Conservation (phyloP, 129 eudicot genomes). For the Flaveria sonorensis region DNA sequence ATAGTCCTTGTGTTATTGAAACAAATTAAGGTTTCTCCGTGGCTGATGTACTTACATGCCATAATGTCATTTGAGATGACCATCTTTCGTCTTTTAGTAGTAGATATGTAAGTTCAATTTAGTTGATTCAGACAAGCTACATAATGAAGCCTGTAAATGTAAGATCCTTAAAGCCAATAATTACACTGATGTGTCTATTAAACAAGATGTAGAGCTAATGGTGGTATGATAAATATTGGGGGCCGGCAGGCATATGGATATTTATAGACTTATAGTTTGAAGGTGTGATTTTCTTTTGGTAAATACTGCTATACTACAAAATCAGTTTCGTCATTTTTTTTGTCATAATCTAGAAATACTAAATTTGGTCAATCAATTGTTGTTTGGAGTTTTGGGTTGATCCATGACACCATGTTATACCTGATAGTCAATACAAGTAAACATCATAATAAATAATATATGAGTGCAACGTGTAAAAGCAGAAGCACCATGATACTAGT, state of each 20-base stretch:
- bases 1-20: constrained; percentile 2
- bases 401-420: constrained; percentile 4
- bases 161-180: constrained; percentile 6
- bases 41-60: constrained; percentile 21
- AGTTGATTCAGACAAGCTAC: constrained; percentile 14
- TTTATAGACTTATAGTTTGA: constrained; percentile 5
- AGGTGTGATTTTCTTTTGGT: not conserved
- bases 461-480: constrained; percentile 7
- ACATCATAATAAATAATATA: constrained; percentile 22
- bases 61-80: constrained; percentile 13
- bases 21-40: constrained; percentile 1
- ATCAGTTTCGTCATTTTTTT: constrained; percentile 6
- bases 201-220: not conserved
- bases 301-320: not conserved
- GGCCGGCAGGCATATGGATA: not conserved
- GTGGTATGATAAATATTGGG: not conserved
- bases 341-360: not conserved
- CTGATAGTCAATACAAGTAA: not conserved
- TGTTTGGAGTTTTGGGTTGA: constrained; percentile 6
- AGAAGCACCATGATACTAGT: constrained; percentile 13
- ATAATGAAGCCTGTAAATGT: not conserved
- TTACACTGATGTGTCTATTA: constrained; percentile 1
- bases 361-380: constrained; percentile 3
- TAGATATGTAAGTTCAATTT: constrained; percentile 10
- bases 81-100: not conserved